Base-by-base conservation (phyloP, 495 filamentous ascomycete species). In the Terfezia claveryi region DNA sequence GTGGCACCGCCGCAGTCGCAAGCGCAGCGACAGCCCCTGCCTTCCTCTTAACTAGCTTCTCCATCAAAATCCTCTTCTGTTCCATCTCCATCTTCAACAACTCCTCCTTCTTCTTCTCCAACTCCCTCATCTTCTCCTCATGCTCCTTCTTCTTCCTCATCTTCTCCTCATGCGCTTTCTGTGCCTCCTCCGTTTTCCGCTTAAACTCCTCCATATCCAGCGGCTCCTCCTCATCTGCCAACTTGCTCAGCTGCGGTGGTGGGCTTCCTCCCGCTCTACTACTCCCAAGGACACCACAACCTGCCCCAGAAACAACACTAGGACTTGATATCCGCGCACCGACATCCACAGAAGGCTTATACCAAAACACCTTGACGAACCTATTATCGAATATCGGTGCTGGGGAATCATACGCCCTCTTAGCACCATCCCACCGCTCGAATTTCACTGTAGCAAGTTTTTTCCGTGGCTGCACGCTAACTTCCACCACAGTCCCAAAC, bases 281-380 rank as follows among this genome's bases (percentile, higher is more conserved):
- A 7, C 4, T 8, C 14, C 36, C 23, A 27, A 4, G 11, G 10
- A 52, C 11, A 23, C 12, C 56, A 16, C 14, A 10, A 10, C 23
- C 50, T 17, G 50, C n/a, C 11, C 50, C 50, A 12, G 11, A 11
- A 1, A 5, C 23, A 23, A 23, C n/a, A 32, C 50, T 32, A 32
- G 27, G 27, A 32, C 7, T 32, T 32, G 27, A 1, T 32, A 32
- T 32, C 27, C 27, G 27, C 27, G 27, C 27, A 32, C 27, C 27
- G 7, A 32, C 27, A 32, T 32, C 27, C 50, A 12, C 23, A 12
- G n/a, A 5, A 51, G 11, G 11, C 59, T 83, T 89, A 66, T 84
- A 76, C 91, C 91, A 98, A 62, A 87, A 98, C 6, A 98, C 87
- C 65, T 94, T 98, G 49, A 98, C 91, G 61, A 98, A 98, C 17